These are phyloP conservation scores for Arthrobotrys conoides DNA, from an alignment of 2,329 filamentous ascomycete species.

Conservation along the genomic window DNA sequence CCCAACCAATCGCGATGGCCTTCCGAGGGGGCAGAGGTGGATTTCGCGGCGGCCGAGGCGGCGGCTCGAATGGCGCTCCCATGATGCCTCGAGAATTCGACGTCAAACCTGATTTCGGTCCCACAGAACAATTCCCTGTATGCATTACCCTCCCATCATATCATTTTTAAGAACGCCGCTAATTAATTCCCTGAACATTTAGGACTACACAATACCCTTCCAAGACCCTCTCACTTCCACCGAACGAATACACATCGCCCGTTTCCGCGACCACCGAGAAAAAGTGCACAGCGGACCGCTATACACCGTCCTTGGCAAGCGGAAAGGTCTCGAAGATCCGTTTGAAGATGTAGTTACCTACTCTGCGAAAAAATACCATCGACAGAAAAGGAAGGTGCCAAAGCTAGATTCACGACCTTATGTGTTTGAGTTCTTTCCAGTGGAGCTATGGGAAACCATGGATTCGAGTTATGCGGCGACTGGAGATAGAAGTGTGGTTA, in stretches of 20 bases:
- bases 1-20: conserved; percentile 34
- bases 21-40: conserved; percentile 61
- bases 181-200: background rate
- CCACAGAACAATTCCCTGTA: conserved; percentile 64
- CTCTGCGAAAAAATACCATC: conserved; percentile 63
- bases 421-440: conserved; percentile 64
- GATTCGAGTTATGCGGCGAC: conserved; percentile 57
- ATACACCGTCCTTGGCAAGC: conserved; percentile 63
- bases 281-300: conserved; percentile 64
- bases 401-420: conserved; percentile 64
- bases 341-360: conserved; percentile 64
- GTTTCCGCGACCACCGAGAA: conserved; percentile 63
- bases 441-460: conserved; percentile 63
- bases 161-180: background rate
- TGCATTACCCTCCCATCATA: background rate
- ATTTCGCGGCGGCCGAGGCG: conserved; percentile 61
- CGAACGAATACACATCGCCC: conserved; percentile 60
- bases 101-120: conserved; percentile 64
- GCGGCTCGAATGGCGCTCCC: conserved; percentile 57
- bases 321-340: conserved; percentile 63
- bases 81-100: conserved; percentile 62
- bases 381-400: conserved; percentile 63
- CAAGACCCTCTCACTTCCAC: conserved; percentile 46
- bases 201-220: conserved; percentile 60
- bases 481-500: conserved; percentile 61